Percentiles rank a stretch among this genome's conserved stretches.
phyloP scores from a whole-genome alignment of 1,284 basidiomycete species.

The Marasmius oreades region DNA sequence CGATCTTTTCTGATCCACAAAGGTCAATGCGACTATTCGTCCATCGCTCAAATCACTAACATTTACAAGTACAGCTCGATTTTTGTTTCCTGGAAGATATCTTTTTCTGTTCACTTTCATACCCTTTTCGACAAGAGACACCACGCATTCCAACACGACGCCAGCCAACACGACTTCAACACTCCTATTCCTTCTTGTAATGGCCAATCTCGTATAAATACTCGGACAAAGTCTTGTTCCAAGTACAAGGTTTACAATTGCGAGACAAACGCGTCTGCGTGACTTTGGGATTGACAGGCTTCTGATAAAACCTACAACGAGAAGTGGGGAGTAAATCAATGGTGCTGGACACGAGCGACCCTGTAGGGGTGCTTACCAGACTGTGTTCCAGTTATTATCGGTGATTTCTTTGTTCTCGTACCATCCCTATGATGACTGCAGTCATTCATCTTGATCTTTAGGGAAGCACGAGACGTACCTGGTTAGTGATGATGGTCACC shows the following conservation, averaged over 20 bases:
- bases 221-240: neutral
- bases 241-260: neutral
- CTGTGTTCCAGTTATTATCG: slow-evolving; percentile 4
- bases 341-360: neutral
- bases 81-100: too few relatives aligned
- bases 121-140: too few relatives aligned
- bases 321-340: neutral
- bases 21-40: too few relatives aligned
- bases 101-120: too few relatives aligned
- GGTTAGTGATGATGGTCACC: neutral
- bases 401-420: slow-evolving; percentile 2
- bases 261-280: neutral
- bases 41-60: too few relatives aligned
- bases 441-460: neutral
- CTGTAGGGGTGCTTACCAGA: neutral
- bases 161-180: too few relatives aligned
- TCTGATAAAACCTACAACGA: neutral
- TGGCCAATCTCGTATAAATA: neutral
- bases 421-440: neutral
- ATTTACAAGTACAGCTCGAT: too few relatives aligned
- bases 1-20: too few relatives aligned
- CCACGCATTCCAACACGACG: too few relatives aligned
- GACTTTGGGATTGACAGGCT: neutral
- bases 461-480: neutral
- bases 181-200: neutral